Evolutionary conservation across 805 yeast genomes (phyloP).

Genomic region (Cyberlindnera japonica): DNA sequence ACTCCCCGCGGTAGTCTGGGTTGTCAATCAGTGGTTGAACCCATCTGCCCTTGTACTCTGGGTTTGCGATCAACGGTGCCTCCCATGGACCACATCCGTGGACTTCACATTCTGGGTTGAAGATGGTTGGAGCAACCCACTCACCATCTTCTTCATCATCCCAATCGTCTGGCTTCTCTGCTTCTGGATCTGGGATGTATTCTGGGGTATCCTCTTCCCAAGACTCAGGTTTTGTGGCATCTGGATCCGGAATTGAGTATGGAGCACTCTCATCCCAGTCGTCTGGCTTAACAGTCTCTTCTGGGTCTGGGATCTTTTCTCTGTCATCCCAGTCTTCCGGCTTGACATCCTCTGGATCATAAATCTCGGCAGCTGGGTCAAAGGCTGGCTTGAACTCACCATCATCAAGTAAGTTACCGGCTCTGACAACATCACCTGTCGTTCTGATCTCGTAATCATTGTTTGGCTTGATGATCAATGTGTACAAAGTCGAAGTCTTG

Average conservation of each 20-base stretch:
- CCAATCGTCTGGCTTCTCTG: slow-evolving; percentile 74
- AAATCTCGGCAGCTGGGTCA: slow-evolving; percentile 61
- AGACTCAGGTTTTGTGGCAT: slow-evolving; percentile 62
- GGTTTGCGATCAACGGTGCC: slow-evolving; percentile 63
- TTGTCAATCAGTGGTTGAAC: slow-evolving; percentile 60
- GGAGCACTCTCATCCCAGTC: slow-evolving; percentile 83
- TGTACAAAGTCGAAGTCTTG: slow-evolving; percentile 64
- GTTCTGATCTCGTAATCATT: slow-evolving; percentile 76
- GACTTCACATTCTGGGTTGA: slow-evolving; percentile 67
- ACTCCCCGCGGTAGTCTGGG: slow-evolving; percentile 76
- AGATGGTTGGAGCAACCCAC: slow-evolving; percentile 69
- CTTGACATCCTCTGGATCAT: slow-evolving; percentile 52
- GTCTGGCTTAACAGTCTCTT: slow-evolving; percentile 60
- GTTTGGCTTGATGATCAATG: slow-evolving; percentile 63
- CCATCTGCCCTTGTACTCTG: slow-evolving; percentile 79
- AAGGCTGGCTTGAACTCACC: slow-evolving; percentile 60
- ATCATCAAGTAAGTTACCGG: slow-evolving; percentile 63
- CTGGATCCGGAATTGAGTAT: slow-evolving; percentile 59
- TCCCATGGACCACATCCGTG: slow-evolving; percentile 84
- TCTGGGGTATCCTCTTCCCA: slow-evolving; percentile 70
- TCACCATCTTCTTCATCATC: slow-evolving; percentile 87
- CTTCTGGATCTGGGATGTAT: slow-evolving; percentile 64
- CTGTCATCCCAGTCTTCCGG: slow-evolving; percentile 85
- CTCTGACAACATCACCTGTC: slow-evolving; percentile 68
- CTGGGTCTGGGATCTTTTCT: slow-evolving; percentile 63